These are phyloP conservation scores for Carex parvula DNA, from an alignment of 176 grass and related monocot species.

Conservation along the genomic window DNA sequence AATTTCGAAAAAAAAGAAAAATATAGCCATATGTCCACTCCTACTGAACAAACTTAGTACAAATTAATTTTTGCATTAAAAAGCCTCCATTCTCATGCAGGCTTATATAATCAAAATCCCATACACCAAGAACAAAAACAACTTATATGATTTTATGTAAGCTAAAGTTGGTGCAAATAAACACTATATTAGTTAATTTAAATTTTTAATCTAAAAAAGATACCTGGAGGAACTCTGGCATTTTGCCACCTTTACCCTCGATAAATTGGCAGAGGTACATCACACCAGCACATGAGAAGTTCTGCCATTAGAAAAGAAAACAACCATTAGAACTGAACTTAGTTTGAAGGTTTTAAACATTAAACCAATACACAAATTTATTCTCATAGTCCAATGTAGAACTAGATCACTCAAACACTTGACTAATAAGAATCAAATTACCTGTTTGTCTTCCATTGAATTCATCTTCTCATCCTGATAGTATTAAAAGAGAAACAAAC, in stretches of 20 bases:
- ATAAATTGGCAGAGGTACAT: slow-evolving; percentile 98
- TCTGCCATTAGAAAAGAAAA: slow-evolving; percentile 36
- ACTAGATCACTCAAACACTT: neutral
- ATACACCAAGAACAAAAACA: neutral
- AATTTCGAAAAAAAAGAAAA: neutral
- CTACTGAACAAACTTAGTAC: neutral
- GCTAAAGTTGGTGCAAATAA: neutral
- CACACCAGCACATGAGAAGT: slow-evolving; percentile 80
- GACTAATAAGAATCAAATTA: slow-evolving; percentile 15
- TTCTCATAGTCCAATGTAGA: neutral
- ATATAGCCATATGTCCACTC: neutral
- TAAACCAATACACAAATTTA: neutral
- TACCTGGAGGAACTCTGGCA: slow-evolving; percentile 57
- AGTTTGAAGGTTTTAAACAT: neutral
- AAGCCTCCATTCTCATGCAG: neutral
- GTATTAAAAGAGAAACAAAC: neutral
- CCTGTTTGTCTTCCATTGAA: slow-evolving; percentile 89
- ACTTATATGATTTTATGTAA: neutral
- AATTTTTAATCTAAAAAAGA: neutral
- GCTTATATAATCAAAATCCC: slow-evolving; percentile 1
- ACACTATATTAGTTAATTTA: neutral
- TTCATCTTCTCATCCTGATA: slow-evolving; percentile 82
- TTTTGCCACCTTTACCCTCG: slow-evolving; percentile 86
- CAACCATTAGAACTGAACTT: slow-evolving; percentile 19
- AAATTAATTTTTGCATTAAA: neutral